Conservation (phyloP, 2,329 filamentous ascomycete species). For the Nemania bipapillata region DNA sequence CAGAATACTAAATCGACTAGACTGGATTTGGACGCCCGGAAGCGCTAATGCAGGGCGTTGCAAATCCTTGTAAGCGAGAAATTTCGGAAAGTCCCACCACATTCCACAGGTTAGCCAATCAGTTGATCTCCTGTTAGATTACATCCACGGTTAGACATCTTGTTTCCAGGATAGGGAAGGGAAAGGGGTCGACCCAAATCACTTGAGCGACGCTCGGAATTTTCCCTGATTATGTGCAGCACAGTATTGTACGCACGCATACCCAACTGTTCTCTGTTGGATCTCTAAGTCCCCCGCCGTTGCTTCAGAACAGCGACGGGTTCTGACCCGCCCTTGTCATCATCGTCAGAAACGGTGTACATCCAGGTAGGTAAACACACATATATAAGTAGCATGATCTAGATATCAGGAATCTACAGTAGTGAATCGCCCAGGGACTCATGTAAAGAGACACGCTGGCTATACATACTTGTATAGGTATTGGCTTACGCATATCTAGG, state of each 20-base stretch:
- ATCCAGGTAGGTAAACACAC: too few species aligned
- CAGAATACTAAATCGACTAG: neutral
- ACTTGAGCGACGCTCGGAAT: constrained; percentile 1
- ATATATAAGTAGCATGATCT: neutral
- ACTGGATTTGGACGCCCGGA: constrained; percentile 28
- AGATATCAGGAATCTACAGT: too few species aligned
- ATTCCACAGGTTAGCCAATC: constrained; percentile 40
- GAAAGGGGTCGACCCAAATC: constrained; percentile 32
- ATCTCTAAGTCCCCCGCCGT: neutral
- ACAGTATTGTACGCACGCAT: neutral
- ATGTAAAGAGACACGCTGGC: too few species aligned
- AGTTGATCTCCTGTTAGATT: constrained; percentile 25
- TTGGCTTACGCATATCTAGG: neutral
- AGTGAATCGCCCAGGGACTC: too few species aligned
- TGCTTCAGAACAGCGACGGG: neutral
- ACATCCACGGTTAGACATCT: constrained; percentile 18
- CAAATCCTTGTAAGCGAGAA: constrained; percentile 41
- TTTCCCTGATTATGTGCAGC: neutral
- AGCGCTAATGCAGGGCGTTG: constrained; percentile 40
- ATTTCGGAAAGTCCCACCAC: constrained; percentile 43
- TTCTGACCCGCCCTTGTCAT: neutral
- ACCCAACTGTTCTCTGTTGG: too few species aligned
- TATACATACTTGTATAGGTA: neutral
- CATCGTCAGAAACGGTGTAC: neutral
- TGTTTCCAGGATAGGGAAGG: constrained; percentile 22